Conservation (phyloP, 2,329 filamentous ascomycete genomes). For the Talaromyces pinophilus region DNA sequence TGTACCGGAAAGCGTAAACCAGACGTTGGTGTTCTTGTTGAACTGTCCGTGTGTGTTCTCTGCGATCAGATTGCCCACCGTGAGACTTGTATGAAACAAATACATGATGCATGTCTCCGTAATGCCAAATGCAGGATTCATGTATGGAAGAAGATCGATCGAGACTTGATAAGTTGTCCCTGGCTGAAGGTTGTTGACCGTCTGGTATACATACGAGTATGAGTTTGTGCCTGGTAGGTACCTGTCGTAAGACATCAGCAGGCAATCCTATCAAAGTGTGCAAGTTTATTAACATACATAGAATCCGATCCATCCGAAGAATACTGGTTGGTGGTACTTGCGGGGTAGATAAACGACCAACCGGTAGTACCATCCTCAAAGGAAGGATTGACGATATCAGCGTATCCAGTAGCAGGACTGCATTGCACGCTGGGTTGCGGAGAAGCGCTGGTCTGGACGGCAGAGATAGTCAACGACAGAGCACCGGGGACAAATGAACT, state of each 20-base stretch:
- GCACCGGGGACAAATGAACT: conserved; percentile 3
- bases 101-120: neutral
- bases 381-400: conserved; percentile 2
- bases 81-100: neutral
- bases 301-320: neutral
- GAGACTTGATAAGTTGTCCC: conserved; percentile 7
- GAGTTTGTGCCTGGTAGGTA: neutral
- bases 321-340: neutral
- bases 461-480: neutral
- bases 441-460: neutral
- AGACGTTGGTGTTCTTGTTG: neutral
- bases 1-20: conserved; percentile 7
- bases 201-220: neutral
- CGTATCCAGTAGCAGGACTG: neutral
- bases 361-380: conserved; percentile 6
- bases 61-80: too few relatives aligned
- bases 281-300: neutral
- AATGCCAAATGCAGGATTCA: neutral
- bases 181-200: neutral
- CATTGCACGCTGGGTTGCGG: neutral
- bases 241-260: neutral
- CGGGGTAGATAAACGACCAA: neutral
- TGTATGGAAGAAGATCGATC: neutral
- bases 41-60: neutral
- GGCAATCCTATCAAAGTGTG: neutral